These are phyloP conservation scores for Leptographium lundbergii DNA, from an alignment of 2,329 filamentous ascomycete species.

Conservation along the genomic window DNA sequence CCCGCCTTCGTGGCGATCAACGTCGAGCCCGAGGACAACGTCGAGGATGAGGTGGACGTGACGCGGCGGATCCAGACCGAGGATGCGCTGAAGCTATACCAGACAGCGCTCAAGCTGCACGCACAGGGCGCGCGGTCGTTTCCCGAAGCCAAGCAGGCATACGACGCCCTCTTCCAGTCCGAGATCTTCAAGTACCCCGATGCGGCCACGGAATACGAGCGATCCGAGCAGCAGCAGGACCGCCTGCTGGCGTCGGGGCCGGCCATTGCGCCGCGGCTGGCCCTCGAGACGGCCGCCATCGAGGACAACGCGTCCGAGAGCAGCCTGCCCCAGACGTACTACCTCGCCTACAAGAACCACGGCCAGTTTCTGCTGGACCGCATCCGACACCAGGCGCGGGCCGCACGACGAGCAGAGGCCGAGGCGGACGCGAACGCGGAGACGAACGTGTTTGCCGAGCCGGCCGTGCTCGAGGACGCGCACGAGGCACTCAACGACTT, in stretches of 20 bases:
- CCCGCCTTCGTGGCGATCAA: constrained; percentile 78
- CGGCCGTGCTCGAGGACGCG: constrained; percentile 24
- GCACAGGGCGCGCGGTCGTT: constrained; percentile 71
- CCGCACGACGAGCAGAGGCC: constrained; percentile 6
- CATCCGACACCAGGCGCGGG: constrained; percentile 39
- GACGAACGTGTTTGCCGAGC: constrained; percentile 18
- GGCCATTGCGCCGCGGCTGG: constrained; percentile 36
- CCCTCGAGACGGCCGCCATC: constrained; percentile 43
- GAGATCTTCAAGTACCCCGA: constrained; percentile 93
- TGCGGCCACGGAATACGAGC: constrained; percentile 70
- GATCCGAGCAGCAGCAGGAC: constrained; percentile 46
- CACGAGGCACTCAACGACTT: constrained; percentile 42
- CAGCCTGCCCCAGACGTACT: constrained; percentile 77
- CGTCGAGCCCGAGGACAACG: constrained; percentile 80
- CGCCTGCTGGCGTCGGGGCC: constrained; percentile 33
- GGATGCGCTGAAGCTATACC: constrained; percentile 89
- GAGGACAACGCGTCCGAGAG: constrained; percentile 64
- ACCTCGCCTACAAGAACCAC: constrained; percentile 90
- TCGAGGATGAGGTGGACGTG: constrained; percentile 85
- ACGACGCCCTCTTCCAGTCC: constrained; percentile 72
- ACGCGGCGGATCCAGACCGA: constrained; percentile 94
- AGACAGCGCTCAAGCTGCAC: constrained; percentile 81
- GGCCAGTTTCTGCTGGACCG: constrained; percentile 82
- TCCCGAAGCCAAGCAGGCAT: constrained; percentile 65
- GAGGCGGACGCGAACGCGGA: background rate